A percentile compares a stretch with the other conserved stretches of the same genome.
Conservation (phyloP, 75 land plant species). For the Chamaecyparis obtusa region DNA sequence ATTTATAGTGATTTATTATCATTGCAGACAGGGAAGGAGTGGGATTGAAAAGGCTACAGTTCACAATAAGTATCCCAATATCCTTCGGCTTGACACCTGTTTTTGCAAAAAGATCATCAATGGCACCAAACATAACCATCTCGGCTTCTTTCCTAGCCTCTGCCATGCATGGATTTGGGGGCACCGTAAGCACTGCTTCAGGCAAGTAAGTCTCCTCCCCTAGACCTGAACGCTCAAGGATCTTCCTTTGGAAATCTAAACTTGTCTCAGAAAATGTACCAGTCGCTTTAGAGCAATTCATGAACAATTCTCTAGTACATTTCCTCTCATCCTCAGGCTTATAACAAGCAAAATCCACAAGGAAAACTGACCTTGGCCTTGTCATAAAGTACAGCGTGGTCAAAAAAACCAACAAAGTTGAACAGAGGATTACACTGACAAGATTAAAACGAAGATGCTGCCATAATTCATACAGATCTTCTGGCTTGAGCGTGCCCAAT, state of each 20-base stretch:
- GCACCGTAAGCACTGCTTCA: slow-evolving; percentile 28
- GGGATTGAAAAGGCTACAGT: slow-evolving; percentile 52
- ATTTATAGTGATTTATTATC: slow-evolving; percentile 39
- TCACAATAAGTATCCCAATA: slow-evolving; percentile 42
- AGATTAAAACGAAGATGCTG: slow-evolving; percentile 42
- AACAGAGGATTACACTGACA: slow-evolving; percentile 36
- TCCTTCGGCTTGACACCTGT: slow-evolving; percentile 46
- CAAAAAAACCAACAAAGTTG: slow-evolving; percentile 41
- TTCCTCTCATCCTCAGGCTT: slow-evolving; percentile 33
- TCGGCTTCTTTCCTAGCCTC: slow-evolving; percentile 50
- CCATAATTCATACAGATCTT: slow-evolving; percentile 23
- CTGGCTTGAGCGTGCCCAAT: slow-evolving; percentile 35
- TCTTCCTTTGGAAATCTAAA: slow-evolving; percentile 44
- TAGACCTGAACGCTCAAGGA: slow-evolving; percentile 50
- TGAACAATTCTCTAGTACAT: slow-evolving; percentile 13
- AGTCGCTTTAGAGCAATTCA: slow-evolving; percentile 20
- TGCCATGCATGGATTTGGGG: slow-evolving; percentile 50
- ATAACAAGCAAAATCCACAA: slow-evolving; percentile 55
- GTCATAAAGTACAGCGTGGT: slow-evolving; percentile 69
- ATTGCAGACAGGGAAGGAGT: slow-evolving; percentile 45
- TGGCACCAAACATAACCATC: slow-evolving; percentile 42
- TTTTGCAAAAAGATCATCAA: slow-evolving; percentile 45
- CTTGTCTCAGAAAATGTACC: slow-evolving; percentile 38
- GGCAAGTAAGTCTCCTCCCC: slow-evolving; percentile 54
- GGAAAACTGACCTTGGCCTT: slow-evolving; percentile 48